A percentile compares a stretch with the other conserved stretches of the same genome.
Evolutionary conservation across 164 flowering plant species (phyloP).

Genomic region (Echeveria elegans): DNA sequence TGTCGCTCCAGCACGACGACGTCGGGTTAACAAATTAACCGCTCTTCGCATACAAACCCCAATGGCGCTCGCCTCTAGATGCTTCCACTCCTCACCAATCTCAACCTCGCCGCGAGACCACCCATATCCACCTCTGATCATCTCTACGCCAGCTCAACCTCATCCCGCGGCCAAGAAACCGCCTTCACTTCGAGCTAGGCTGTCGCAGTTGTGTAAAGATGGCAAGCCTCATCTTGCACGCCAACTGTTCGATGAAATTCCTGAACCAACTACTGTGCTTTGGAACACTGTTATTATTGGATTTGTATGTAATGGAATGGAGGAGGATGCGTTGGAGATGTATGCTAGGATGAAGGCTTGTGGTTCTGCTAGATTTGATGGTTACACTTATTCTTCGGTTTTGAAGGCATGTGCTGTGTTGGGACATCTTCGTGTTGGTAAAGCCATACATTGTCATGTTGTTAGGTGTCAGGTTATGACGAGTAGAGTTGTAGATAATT

Average conservation of each 20-base stretch:
- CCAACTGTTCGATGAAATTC: constrained; percentile 64
- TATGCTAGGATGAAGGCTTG: constrained; percentile 42
- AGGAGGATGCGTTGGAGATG: constrained; percentile 53
- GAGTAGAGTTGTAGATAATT: constrained; percentile 61
- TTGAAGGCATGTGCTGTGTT: constrained; percentile 85
- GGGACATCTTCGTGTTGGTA: constrained; percentile 40
- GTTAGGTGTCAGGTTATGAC: constrained; percentile 41
- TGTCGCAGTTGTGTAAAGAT: constrained; percentile 65
- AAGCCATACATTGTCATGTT: constrained; percentile 63
- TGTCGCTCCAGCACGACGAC: too few relatives aligned
- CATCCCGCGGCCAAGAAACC: constrained; percentile 22
- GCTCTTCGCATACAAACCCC: not conserved
- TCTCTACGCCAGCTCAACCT: constrained; percentile 12
- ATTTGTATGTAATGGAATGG: constrained; percentile 65
- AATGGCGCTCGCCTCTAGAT: not conserved
- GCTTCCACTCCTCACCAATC: not conserved
- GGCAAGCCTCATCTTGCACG: constrained; percentile 69
- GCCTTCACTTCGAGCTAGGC: constrained; percentile 48
- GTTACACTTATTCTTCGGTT: constrained; percentile 73
- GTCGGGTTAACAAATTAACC: too few relatives aligned
- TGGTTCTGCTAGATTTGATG: constrained; percentile 28
- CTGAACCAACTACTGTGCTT: constrained; percentile 59
- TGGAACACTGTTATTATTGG: constrained; percentile 94
- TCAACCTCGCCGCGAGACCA: not conserved
- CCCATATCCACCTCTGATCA: not conserved